phyloP scores from a whole-genome alignment of 208 protist genomes.

The Trypanosoma congolense region DNA sequence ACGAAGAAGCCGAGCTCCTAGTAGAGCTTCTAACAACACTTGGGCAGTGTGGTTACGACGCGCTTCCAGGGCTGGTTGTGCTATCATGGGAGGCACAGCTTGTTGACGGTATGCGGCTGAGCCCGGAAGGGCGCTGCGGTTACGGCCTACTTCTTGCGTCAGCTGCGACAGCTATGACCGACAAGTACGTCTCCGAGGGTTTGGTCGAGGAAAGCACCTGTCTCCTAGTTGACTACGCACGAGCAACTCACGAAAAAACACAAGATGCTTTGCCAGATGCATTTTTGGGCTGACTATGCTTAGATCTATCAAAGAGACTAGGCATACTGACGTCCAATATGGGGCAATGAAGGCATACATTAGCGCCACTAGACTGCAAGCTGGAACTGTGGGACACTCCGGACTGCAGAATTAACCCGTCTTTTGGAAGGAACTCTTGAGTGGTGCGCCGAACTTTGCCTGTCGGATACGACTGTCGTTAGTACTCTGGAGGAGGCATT shows the following conservation, averaged over 20 bases:
- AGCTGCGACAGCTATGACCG: constrained; percentile 15
- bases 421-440: constrained; percentile 10
- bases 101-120: constrained; percentile 1
- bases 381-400: not conserved
- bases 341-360: not conserved
- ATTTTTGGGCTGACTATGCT: constrained; percentile 27
- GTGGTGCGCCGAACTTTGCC: constrained; percentile 6
- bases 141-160: constrained; percentile 28
- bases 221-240: constrained; percentile 15
- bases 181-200: not conserved
- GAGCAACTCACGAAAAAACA: constrained; percentile 5
- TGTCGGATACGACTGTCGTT: not conserved
- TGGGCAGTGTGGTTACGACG: constrained; percentile 25
- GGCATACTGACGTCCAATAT: not conserved
- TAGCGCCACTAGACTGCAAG: constrained; percentile 6
- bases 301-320: not conserved
- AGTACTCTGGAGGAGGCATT: constrained; percentile 8
- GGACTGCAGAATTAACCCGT: not conserved
- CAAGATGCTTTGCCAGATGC: constrained; percentile 21
- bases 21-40: constrained; percentile 15
- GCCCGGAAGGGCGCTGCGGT: constrained; percentile 6
- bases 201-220: constrained; percentile 15
- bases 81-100: constrained; percentile 14
- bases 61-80: constrained; percentile 21
- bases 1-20: constrained; percentile 2